A percentile compares a stretch with the other conserved stretches of the same genome.
phyloP scores from a whole-genome alignment of 1,284 basidiomycete species.

The Porodaedalea pini region DNA sequence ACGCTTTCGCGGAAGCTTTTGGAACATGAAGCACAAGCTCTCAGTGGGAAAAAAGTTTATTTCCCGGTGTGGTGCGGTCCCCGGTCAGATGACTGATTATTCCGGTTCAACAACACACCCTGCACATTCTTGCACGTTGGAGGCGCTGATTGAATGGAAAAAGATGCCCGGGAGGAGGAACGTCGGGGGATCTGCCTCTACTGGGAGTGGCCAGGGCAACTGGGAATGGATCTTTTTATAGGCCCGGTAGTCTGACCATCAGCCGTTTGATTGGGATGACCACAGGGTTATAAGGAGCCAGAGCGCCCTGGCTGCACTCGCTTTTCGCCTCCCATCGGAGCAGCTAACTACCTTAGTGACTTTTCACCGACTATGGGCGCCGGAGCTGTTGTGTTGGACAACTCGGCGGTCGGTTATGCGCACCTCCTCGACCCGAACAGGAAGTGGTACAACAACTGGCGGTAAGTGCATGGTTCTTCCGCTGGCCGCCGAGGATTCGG shows the following conservation, averaged over 20 bases:
- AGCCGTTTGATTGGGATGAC: not conserved
- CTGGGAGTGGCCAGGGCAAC: not conserved
- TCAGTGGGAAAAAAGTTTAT: too few species aligned
- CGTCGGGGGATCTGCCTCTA: slow-evolving; percentile 4
- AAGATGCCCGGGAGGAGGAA: slow-evolving; percentile 10
- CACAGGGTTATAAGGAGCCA: slow-evolving; percentile 2
- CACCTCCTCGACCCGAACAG: slow-evolving; percentile 21
- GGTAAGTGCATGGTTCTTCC: slow-evolving; percentile 11
- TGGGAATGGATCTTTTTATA: not conserved
- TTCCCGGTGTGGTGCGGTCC: too few species aligned
- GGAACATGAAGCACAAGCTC: too few species aligned
- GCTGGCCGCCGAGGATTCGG: slow-evolving; percentile 9
- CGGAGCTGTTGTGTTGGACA: slow-evolving; percentile 11
- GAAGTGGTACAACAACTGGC: slow-evolving; percentile 21
- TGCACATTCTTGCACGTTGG: not conserved
- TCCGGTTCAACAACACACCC: not conserved
- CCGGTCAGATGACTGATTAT: slow-evolving; percentile 11
- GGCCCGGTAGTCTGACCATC: slow-evolving; percentile 1
- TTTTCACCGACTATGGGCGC: slow-evolving; percentile 12
- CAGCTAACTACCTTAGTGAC: not conserved
- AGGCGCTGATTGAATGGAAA: slow-evolving; percentile 3
- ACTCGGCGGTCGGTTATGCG: slow-evolving; percentile 6
- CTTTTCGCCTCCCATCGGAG: not conserved
- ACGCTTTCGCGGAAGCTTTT: too few species aligned
- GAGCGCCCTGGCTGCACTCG: not conserved